phyloP scores from a whole-genome alignment of 169 alveolate genomes.

The Amoebophrya sp. region DNA sequence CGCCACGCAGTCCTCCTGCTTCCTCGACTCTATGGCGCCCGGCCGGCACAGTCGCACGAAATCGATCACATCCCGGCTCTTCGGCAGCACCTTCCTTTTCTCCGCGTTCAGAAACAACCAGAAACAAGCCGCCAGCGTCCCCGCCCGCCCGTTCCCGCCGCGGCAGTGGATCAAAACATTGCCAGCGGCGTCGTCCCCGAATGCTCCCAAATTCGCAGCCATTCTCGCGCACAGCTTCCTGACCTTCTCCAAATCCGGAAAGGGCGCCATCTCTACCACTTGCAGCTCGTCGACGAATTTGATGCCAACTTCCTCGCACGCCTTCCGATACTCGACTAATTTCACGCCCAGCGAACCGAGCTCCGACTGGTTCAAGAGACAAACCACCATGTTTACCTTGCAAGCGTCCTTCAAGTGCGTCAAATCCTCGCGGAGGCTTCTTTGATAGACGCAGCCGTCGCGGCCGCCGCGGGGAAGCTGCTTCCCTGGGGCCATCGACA shows the following conservation, averaged over 20 bases:
- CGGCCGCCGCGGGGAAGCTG: background rate
- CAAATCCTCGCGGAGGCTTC: background rate
- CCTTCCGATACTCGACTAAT: background rate
- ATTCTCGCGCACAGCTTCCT: no score
- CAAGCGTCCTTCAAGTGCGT: background rate
- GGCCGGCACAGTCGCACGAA: background rate
- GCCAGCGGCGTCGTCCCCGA: no score
- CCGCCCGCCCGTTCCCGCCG: background rate
- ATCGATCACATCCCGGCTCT: background rate
- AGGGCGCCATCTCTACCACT: background rate
- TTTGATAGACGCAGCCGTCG: background rate
- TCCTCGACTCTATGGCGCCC: background rate
- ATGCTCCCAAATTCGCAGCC: no score
- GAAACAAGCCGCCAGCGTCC: background rate
- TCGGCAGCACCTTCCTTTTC: background rate
- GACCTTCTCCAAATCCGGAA: background rate
- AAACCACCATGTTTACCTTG: no score
- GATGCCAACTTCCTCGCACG: background rate
- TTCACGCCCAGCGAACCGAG: background rate
- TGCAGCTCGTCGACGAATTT: background rate
- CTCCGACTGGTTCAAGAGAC: no score
- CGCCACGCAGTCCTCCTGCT: background rate
- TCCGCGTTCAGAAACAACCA: background rate
- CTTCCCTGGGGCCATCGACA: background rate
- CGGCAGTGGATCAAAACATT: background rate